Evolutionary conservation across 805 yeast species (phyloP), one percentile per base, ranked within the genome.

Genomic region (Ogataea populi-albae): DNA sequence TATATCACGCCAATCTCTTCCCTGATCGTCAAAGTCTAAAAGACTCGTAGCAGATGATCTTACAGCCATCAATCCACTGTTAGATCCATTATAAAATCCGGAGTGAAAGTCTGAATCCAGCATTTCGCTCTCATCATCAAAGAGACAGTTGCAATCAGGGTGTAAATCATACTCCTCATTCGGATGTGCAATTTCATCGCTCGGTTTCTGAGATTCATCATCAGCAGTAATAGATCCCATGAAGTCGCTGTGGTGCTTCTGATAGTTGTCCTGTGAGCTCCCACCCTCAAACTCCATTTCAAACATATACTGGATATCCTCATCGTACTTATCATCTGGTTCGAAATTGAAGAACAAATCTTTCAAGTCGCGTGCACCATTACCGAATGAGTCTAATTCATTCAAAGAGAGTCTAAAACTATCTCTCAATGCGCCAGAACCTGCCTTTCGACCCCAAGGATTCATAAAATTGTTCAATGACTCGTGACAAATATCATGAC

Each of bases 1-100:
- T 9, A 79, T 65, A 55, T 81, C 88, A 47, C 87, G 62, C 86
- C 88, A 80, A 58, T 82, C 88, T 23, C 75, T 64, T 0, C 86
- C 86, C 30, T 66, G 54, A 18, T 73, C 70, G 52, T 79, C 86
- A 53, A 75, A 72, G 32, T 74, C 77, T 24, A 74, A 59, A 4
- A 43, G 45, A 10, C 46, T 44, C 1, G 61, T 52, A 2, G 49
- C 43, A 7, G 50, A 40, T 3, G 68, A 54, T 42, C 73, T 50
- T 1, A 63, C 57, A 1, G 72, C 69, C 4, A 52, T 43, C 9
- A 62, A 59, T 4, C 46, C n/a, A n/a, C n/a, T n/a, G n/a, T n/a
- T n/a, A n/a, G n/a, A n/a, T n/a, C n/a, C n/a, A n/a, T n/a, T n/a
- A n/a, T n/a, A n/a, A n/a, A n/a, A n/a, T n/a, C n/a, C n/a, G n/a